Evolutionary conservation across 2,329 filamentous ascomycete genomes (phyloP).

Genomic region (Ceratocystis eucalypticola): DNA sequence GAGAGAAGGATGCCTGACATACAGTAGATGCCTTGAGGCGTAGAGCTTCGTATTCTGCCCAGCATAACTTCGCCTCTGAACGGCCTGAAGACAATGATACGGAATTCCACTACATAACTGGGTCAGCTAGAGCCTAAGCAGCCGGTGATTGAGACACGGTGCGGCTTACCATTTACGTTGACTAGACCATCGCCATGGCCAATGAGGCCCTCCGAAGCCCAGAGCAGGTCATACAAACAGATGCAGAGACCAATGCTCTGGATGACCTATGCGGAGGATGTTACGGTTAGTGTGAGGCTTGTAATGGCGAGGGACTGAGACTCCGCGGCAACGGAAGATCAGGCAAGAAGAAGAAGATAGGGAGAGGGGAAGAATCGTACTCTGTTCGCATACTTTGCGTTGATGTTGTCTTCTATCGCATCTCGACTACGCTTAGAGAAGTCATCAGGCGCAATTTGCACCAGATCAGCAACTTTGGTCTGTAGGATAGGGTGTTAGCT

Average conservation of each 20-base stretch:
- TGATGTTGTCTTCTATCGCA: slow-evolving; percentile 92
- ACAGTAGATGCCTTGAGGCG: slow-evolving; percentile 58
- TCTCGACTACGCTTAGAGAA: slow-evolving; percentile 71
- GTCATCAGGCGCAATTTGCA: slow-evolving; percentile 80
- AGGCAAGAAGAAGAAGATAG: neutral
- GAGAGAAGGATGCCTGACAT: slow-evolving; percentile 22
- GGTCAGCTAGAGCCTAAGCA: neutral
- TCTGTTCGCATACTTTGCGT: slow-evolving; percentile 91
- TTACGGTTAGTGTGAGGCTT: neutral
- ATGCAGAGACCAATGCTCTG: slow-evolving; percentile 91
- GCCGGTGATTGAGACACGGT: neutral
- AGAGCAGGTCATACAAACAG: slow-evolving; percentile 80
- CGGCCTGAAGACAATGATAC: slow-evolving; percentile 82
- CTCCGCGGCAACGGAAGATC: no score
- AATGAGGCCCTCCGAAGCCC: slow-evolving; percentile 83
- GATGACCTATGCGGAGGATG: slow-evolving; percentile 45
- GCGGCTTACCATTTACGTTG: slow-evolving; percentile 68
- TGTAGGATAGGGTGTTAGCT: slow-evolving; percentile 27
- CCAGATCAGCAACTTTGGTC: slow-evolving; percentile 89
- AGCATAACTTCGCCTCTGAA: slow-evolving; percentile 90
- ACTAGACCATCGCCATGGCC: slow-evolving; percentile 84
- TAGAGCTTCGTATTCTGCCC: slow-evolving; percentile 66
- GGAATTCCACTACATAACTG: slow-evolving; percentile 63
- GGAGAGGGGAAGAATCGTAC: slow-evolving; percentile 28
- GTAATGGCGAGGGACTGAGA: neutral